Evolutionary conservation across 208 protist genomes (phyloP).

Genomic region (Eutreptiella sp.): DNA sequence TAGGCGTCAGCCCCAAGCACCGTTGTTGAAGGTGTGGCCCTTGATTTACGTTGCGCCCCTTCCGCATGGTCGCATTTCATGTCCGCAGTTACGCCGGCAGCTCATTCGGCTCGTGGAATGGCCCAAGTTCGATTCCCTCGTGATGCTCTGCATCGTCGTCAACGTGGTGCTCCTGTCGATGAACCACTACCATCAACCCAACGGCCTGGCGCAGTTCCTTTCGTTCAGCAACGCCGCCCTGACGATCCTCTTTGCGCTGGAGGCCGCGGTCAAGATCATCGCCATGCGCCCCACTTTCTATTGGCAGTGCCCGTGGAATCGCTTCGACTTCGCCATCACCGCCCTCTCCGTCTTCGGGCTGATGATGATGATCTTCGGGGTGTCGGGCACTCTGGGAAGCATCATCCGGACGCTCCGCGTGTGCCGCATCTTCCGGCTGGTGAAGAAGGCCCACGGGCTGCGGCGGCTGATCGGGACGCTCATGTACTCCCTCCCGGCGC

Average conservation of each 20-base stretch:
- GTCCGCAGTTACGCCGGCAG: no score
- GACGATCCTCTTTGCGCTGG: slow-evolving; percentile 30
- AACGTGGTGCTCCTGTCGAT: slow-evolving; percentile 23
- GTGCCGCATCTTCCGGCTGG: slow-evolving; percentile 12
- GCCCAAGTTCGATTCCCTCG: no score
- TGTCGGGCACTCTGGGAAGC: background rate
- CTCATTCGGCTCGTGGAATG: no score
- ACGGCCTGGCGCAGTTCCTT: slow-evolving; percentile 4
- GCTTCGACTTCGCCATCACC: slow-evolving; percentile 28
- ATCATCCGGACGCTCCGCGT: slow-evolving; percentile 26
- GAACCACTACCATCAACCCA: slow-evolving; percentile 11
- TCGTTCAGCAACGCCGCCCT: slow-evolving; percentile 13
- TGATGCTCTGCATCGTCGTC: slow-evolving; percentile 7
- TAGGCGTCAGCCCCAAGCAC: no score
- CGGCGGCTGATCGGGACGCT: slow-evolving; percentile 22
- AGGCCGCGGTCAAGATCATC: slow-evolving; percentile 21
- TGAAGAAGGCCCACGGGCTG: slow-evolving; percentile 16
- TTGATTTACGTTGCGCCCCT: no score
- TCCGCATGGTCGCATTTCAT: no score
- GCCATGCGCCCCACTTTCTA: slow-evolving; percentile 1
- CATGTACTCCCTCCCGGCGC: slow-evolving; percentile 16
- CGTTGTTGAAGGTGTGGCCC: no score
- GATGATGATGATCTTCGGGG: background rate
- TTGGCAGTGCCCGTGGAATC: slow-evolving; percentile 13
- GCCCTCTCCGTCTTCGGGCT: slow-evolving; percentile 16